Evolutionary conservation across 169 alveolate species (phyloP).

Genomic region (Eimeria sp.): DNA sequence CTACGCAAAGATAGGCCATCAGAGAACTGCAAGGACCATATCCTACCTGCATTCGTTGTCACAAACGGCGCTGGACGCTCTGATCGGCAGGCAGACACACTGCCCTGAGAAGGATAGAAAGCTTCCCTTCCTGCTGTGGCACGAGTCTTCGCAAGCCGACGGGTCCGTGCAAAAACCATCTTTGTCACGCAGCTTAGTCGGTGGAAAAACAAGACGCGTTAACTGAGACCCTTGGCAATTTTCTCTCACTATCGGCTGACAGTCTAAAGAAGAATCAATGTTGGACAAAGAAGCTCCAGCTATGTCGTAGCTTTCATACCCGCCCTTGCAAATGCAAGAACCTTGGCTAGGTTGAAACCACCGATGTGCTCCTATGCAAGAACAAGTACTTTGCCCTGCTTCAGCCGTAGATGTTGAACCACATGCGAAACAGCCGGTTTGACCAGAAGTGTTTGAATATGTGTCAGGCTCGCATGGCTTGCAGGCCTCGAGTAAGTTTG

Average conservation of each 20-base stretch:
- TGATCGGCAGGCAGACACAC: constrained; percentile 58
- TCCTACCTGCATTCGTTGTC: constrained; percentile 49
- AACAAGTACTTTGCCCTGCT: constrained; percentile 86
- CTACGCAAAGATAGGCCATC: not conserved
- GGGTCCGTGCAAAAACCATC: constrained; percentile 48
- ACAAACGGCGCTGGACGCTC: not conserved
- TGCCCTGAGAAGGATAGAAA: constrained; percentile 46
- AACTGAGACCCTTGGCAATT: constrained; percentile 61
- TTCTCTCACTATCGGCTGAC: constrained; percentile 52
- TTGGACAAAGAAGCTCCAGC: constrained; percentile 48
- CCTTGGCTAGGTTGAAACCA: constrained; percentile 88
- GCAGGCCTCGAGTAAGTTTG: constrained; percentile 56
- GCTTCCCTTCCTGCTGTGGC: constrained; percentile 51
- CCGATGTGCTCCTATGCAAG: constrained; percentile 86
- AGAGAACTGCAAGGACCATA: not conserved
- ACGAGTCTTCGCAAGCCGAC: constrained; percentile 16
- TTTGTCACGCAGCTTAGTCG: constrained; percentile 28
- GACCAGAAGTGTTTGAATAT: constrained; percentile 78
- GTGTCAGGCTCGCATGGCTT: constrained; percentile 72
- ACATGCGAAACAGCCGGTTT: constrained; percentile 86
- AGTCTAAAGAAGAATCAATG: constrained; percentile 47
- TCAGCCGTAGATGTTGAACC: constrained; percentile 86
- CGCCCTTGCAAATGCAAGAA: constrained; percentile 90
- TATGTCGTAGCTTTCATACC: constrained; percentile 77
- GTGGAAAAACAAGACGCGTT: constrained; percentile 15